phyloP scores from a whole-genome alignment of 2,329 filamentous ascomycete species.

The Diaporthe sp. region DNA sequence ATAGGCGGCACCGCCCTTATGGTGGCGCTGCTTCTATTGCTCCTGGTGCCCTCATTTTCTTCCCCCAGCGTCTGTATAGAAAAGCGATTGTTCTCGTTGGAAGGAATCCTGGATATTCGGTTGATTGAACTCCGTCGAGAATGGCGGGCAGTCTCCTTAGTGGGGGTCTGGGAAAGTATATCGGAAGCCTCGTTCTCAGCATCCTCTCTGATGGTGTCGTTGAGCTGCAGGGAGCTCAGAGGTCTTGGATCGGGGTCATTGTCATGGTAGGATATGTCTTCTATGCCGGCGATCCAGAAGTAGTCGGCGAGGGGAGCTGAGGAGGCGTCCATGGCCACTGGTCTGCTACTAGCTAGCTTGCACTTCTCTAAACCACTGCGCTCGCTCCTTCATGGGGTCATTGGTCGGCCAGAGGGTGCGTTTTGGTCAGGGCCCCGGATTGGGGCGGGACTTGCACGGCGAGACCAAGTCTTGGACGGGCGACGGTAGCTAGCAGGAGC shows the following conservation, averaged over 20 bases:
- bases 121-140: slow-evolving; percentile 73
- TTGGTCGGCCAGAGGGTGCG: slow-evolving; percentile 31
- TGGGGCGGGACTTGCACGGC: slow-evolving; percentile 34
- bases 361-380: slow-evolving; percentile 31
- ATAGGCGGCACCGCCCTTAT: slow-evolving; percentile 61
- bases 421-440: slow-evolving; percentile 28
- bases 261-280: slow-evolving; percentile 76
- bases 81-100: slow-evolving; percentile 60
- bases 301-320: slow-evolving; percentile 79
- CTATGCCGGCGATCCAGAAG: slow-evolving; percentile 82
- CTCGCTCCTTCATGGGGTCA: slow-evolving; percentile 40
- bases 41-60: slow-evolving; percentile 70
- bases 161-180: slow-evolving; percentile 46
- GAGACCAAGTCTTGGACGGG: slow-evolving; percentile 27
- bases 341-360: slow-evolving; percentile 35
- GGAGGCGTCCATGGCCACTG: slow-evolving; percentile 70
- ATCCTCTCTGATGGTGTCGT: slow-evolving; percentile 74
- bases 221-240: slow-evolving; percentile 59
- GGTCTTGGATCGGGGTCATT: slow-evolving; percentile 49
- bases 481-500: slow-evolving; percentile 8
- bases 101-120: slow-evolving; percentile 66
- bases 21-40: slow-evolving; percentile 76
- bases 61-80: slow-evolving; percentile 68
- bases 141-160: slow-evolving; percentile 63
- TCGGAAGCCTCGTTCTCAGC: slow-evolving; percentile 66